Evolutionary conservation across 108 stramenopile species (phyloP).

Genomic region (Cyclostephanos tholiformis): DNA sequence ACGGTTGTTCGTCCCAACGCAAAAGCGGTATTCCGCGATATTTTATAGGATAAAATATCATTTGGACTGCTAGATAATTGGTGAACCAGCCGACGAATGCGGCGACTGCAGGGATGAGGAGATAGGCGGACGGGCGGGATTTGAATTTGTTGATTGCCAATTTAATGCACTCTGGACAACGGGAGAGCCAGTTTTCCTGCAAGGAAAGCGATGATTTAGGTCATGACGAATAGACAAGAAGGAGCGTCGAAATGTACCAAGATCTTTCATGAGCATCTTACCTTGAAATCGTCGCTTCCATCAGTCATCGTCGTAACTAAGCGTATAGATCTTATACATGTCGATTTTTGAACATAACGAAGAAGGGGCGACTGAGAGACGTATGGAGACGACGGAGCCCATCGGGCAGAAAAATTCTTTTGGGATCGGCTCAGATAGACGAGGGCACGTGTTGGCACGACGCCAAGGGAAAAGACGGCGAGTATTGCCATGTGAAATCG

Average conservation of each 20-base stretch:
- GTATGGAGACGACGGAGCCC: neutral
- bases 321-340: neutral
- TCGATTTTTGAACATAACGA: neutral
- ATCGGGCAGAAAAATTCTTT: neutral
- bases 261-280: slow-evolving; percentile 1
- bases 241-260: neutral
- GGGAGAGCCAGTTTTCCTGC: neutral
- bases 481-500: neutral
- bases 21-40: slow-evolving; percentile 79
- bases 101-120: slow-evolving; percentile 87
- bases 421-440: slow-evolving; percentile 1
- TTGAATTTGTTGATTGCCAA: slow-evolving; percentile 62
- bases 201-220: neutral
- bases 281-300: slow-evolving; percentile 14
- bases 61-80: slow-evolving; percentile 89
- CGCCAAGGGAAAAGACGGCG: neutral
- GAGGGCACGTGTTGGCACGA: slow-evolving; percentile 12
- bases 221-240: neutral
- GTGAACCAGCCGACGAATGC: slow-evolving; percentile 95
- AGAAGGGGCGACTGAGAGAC: neutral
- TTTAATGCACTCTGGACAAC: slow-evolving; percentile 22
- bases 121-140: slow-evolving; percentile 68
- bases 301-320: slow-evolving; percentile 8
- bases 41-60: slow-evolving; percentile 88
- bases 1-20: slow-evolving; percentile 61